phyloP scores from a whole-genome alignment of 306 rosid species.

The Adenanthera pavonina region DNA sequence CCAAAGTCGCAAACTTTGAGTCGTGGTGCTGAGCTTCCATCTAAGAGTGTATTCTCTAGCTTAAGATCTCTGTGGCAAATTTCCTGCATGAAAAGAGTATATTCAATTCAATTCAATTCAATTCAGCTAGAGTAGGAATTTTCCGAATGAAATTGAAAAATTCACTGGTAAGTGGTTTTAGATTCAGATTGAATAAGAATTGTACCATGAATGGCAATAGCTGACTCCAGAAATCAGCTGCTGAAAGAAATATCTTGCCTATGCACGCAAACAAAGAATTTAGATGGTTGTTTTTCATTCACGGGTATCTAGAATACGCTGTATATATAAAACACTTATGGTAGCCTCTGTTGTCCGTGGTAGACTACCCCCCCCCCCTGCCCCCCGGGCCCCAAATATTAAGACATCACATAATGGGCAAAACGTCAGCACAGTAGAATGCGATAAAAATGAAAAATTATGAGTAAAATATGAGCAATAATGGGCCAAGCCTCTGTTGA shows the following conservation, averaged over 20 bases:
- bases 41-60: constrained; percentile 96
- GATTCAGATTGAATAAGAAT: constrained; percentile 23
- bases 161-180: neutral
- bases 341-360: too few species aligned
- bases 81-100: constrained; percentile 59
- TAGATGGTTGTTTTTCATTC: neutral
- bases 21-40: constrained; percentile 91
- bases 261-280: constrained; percentile 32
- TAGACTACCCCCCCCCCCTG: too few species aligned
- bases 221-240: constrained; percentile 97
- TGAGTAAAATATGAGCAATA: neutral
- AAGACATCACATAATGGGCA: neutral
- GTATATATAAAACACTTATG: too few species aligned
- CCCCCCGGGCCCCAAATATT: too few species aligned
- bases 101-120: constrained; percentile 25
- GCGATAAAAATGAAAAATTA: neutral
- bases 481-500: neutral
- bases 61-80: constrained; percentile 99
- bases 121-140: neutral
- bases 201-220: constrained; percentile 92
- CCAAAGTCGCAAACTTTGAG: constrained; percentile 98
- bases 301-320: neutral
- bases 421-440: neutral
- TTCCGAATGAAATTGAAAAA: constrained; percentile 3
- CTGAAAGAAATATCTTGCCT: constrained; percentile 95